Conservation (phyloP, 176 grass and related monocot species). For the Guadua angustifolia region DNA sequence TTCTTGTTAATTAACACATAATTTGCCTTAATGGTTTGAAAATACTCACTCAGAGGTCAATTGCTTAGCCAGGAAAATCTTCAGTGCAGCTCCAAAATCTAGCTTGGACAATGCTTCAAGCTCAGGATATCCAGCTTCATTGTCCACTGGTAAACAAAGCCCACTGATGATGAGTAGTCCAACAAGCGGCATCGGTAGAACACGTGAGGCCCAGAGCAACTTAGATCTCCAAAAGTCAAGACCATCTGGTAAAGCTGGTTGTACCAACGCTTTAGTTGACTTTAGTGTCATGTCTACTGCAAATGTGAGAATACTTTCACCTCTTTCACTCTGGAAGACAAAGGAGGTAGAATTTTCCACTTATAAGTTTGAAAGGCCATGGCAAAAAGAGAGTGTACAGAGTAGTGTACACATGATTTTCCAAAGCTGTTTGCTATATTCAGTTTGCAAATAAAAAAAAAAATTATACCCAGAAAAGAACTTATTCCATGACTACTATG, state of each 20-base stretch:
- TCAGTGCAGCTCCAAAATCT: constrained; percentile 73
- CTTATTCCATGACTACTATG: not conserved
- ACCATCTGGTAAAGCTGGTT: constrained; percentile 61
- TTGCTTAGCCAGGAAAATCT: constrained; percentile 83
- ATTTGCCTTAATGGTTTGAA: not conserved
- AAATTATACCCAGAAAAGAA: not conserved
- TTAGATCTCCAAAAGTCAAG: constrained; percentile 82
- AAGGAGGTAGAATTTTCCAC: not conserved
- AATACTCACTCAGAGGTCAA: constrained; percentile 83
- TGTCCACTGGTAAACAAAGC: constrained; percentile 64
- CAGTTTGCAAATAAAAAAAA: constrained; percentile 19
- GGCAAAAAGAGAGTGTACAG: constrained; percentile 11
- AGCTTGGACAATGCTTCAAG: constrained; percentile 71
- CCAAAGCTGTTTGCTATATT: constrained; percentile 13
- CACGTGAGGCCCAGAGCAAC: constrained; percentile 79
- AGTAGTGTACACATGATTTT: constrained; percentile 17
- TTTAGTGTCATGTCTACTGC: constrained; percentile 69
- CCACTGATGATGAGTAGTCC: constrained; percentile 70
- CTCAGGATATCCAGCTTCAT: constrained; percentile 63
- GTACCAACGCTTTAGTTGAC: constrained; percentile 66
- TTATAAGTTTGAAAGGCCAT: not conserved
- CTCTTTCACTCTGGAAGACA: constrained; percentile 68
- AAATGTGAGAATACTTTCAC: constrained; percentile 78
- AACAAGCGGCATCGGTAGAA: constrained; percentile 86
- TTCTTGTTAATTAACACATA: not conserved